phyloP scores from a whole-genome alignment of 1,284 basidiomycete species.

The Sutorius eximius region DNA sequence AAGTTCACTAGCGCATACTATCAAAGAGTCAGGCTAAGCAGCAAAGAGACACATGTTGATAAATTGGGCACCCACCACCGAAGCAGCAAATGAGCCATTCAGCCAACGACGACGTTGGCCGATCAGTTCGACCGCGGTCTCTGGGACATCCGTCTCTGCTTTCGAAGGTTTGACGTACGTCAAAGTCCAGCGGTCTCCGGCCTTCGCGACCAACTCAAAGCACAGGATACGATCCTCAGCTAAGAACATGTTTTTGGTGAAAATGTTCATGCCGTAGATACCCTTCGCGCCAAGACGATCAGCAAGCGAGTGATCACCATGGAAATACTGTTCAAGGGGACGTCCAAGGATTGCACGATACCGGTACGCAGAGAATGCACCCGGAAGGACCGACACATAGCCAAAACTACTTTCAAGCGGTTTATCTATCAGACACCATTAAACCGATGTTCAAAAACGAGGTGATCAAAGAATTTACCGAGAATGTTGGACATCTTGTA shows the following conservation, averaged over 20 bases:
- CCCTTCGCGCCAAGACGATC: conserved; percentile 92
- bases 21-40: not conserved
- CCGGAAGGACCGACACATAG: conserved; percentile 93
- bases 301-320: conserved; percentile 94
- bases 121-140: conserved; percentile 88
- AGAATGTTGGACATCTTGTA: conserved; percentile 98
- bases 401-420: conserved; percentile 95
- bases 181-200: conserved; percentile 82
- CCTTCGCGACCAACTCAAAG: conserved; percentile 95
- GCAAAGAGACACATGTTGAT: not conserved
- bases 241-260: conserved; percentile 95
- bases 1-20: conserved; percentile 95
- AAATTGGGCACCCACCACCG: conserved; percentile 61
- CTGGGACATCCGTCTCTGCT: conserved; percentile 94
- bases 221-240: conserved; percentile 96
- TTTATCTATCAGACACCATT: conserved; percentile 57
- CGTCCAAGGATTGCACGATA: conserved; percentile 89
- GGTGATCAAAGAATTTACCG: conserved; percentile 45
- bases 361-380: conserved; percentile 95
- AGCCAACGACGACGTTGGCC: conserved; percentile 95
- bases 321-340: conserved; percentile 97
- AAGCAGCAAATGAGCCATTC: conserved; percentile 96
- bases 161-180: conserved; percentile 95
- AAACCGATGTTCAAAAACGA: conserved; percentile 1
- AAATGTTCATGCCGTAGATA: conserved; percentile 97